Percentiles rank a stretch among this genome's conserved stretches.
Evolutionary conservation across 441 rosid genomes (phyloP).

Genomic region (Bocquillonia castaneifolia): DNA sequence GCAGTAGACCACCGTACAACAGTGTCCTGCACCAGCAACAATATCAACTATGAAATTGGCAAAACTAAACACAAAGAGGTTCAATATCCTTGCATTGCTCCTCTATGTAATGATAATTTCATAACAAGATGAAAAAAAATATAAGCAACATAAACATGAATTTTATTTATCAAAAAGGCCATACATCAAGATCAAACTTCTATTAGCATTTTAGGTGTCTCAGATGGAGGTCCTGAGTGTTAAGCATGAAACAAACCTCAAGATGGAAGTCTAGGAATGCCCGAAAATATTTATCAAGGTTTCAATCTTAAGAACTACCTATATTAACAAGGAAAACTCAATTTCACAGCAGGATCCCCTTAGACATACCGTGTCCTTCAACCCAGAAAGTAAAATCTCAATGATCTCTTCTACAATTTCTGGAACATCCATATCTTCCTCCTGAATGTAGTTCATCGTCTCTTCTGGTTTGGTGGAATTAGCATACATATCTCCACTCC

Average conservation of each 20-base stretch:
- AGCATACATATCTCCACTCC: conserved; percentile 28
- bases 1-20: conserved; percentile 99
- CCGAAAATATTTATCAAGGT: neutral
- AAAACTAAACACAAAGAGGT: conserved; percentile 1
- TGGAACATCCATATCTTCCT: conserved; percentile 85
- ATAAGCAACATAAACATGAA: neutral
- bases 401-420: conserved; percentile 82
- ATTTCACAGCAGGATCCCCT: conserved; percentile 22
- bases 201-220: neutral
- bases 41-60: conserved; percentile 15
- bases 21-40: conserved; percentile 59
- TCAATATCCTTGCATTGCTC: neutral
- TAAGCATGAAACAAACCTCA: neutral
- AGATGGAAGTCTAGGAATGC: neutral
- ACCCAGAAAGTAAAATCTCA: conserved; percentile 78
- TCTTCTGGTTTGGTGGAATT: conserved; percentile 36
- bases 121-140: conserved; percentile 3
- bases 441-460: conserved; percentile 36
- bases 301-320: neutral
- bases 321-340: neutral
- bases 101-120: neutral
- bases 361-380: conserved; percentile 78
- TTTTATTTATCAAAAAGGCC: neutral
- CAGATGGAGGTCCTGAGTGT: neutral
- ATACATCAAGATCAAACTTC: neutral